These are phyloP conservation scores for Cymbidium sinense DNA, from an alignment of 106 monocot species.

Conservation along the genomic window DNA sequence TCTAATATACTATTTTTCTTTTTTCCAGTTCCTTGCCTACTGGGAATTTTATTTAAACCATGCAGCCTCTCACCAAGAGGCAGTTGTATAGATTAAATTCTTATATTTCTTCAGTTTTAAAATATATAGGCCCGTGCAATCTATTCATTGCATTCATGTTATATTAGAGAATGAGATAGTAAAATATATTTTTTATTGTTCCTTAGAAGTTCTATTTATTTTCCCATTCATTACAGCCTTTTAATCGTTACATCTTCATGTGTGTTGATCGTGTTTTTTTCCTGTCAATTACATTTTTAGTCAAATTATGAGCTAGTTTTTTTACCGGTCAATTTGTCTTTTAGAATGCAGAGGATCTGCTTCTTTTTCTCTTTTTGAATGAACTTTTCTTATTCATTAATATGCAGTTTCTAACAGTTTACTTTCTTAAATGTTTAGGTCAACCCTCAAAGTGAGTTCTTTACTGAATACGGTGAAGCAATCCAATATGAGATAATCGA, in stretches of 20 bases:
- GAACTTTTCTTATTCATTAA: not conserved
- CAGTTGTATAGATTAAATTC: too few relatives aligned
- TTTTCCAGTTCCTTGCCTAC: too few relatives aligned
- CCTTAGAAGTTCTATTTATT: not conserved
- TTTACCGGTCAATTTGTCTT: not conserved
- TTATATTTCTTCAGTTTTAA: too few relatives aligned
- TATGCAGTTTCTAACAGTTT: not conserved
- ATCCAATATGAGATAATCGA: slow-evolving; percentile 69
- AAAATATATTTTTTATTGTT: not conserved
- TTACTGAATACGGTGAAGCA: slow-evolving; percentile 85
- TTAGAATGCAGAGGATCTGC: not conserved
- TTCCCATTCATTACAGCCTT: not conserved
- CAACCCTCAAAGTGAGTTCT: slow-evolving; percentile 51
- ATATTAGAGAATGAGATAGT: too few relatives aligned
- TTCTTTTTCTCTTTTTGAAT: not conserved
- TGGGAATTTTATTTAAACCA: too few relatives aligned
- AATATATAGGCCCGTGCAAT: not conserved
- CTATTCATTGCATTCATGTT: not conserved
- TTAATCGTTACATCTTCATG: not conserved
- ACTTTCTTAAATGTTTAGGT: slow-evolving; percentile 10
- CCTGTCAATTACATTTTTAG: not conserved
- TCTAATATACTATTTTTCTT: too few relatives aligned
- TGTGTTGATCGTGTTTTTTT: not conserved
- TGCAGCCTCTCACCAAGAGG: too few relatives aligned
- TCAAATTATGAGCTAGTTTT: not conserved